Conservation (phyloP, 768 basidiomycete genomes). For the Paxillus ammoniavirescens region DNA sequence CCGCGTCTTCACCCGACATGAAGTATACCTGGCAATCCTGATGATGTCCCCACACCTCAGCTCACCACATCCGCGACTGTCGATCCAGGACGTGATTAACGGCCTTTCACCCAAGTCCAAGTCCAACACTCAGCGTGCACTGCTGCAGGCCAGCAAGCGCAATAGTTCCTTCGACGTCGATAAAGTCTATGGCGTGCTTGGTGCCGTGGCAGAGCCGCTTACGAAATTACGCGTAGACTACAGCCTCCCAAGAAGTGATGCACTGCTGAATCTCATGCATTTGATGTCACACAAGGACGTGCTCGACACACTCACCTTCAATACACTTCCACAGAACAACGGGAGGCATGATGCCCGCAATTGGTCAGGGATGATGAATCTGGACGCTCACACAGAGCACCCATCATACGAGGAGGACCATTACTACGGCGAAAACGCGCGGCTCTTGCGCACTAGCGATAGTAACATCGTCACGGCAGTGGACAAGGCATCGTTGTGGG, state of each 20-base stretch:
- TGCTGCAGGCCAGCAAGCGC: conserved; percentile 11
- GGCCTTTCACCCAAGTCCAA: conserved; percentile 7
- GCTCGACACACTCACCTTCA: conserved; percentile 15
- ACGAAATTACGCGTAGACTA: conserved; percentile 2
- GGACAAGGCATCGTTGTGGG: neutral
- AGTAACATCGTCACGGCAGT: neutral
- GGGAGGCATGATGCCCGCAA: neutral
- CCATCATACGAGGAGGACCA: conserved; percentile 9
- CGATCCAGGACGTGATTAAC: conserved; percentile 9
- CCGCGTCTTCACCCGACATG: conserved; percentile 1
- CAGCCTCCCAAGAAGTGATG: neutral
- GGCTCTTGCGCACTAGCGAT: neutral
- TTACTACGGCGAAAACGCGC: conserved; percentile 1
- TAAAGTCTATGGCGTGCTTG: conserved; percentile 12
- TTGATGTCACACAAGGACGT: conserved; percentile 6
- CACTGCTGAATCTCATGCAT: conserved; percentile 4
- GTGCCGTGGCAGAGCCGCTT: neutral
- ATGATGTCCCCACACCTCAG: conserved; percentile 12
- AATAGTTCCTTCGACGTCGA: neutral
- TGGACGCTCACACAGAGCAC: conserved; percentile 8
- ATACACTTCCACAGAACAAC: neutral
- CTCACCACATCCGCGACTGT: neutral
- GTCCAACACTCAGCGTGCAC: conserved; percentile 2
- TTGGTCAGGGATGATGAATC: conserved; percentile 13
- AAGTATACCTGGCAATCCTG: conserved; percentile 7